A percentile compares a stretch with the other conserved stretches of the same genome.
phyloP scores from a whole-genome alignment of 352 stramenopile species.

The Phytophthora megakarya region DNA sequence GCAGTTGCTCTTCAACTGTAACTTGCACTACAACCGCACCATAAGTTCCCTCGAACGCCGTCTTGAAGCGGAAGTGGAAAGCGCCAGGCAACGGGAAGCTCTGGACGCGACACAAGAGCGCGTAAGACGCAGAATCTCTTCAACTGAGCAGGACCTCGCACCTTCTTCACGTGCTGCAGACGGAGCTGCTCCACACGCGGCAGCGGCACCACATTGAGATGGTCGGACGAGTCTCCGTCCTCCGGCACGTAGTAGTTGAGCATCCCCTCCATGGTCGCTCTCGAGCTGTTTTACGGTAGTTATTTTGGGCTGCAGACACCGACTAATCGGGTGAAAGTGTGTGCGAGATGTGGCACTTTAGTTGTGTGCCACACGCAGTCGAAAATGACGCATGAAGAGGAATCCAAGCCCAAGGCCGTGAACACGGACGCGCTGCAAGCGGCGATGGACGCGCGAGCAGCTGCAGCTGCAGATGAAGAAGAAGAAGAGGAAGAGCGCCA shows the following conservation, averaged over 20 bases:
- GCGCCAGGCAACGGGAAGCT: conserved; percentile 77
- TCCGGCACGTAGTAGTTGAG: conserved; percentile 90
- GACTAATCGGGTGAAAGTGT: too few relatives aligned
- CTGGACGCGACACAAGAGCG: conserved; percentile 36
- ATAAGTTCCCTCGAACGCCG: conserved; percentile 84
- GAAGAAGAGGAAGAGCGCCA: conserved; percentile 36
- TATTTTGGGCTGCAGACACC: too few relatives aligned
- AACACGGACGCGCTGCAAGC: conserved; percentile 47
- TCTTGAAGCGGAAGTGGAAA: conserved; percentile 90
- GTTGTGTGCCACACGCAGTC: conserved; percentile 1
- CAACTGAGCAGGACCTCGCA: conserved; percentile 17
- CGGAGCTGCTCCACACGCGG: conserved; percentile 76
- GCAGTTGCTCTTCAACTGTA: conserved; percentile 23
- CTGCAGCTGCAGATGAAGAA: conserved; percentile 6
- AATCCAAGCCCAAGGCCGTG: conserved; percentile 29
- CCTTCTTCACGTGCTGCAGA: conserved; percentile 83
- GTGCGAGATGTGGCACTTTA: too few relatives aligned
- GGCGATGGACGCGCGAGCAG: conserved; percentile 35
- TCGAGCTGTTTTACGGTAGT: conserved; percentile 24
- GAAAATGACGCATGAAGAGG: conserved; percentile 15
- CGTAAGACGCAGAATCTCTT: too few relatives aligned
- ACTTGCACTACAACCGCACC: conserved; percentile 34
- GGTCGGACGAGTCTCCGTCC: conserved; percentile 84
- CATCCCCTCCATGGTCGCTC: conserved; percentile 79
- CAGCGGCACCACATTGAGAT: conserved; percentile 84